Base-by-base conservation (phyloP, 2,329 filamentous ascomycete species). In the Nemania sp. region DNA sequence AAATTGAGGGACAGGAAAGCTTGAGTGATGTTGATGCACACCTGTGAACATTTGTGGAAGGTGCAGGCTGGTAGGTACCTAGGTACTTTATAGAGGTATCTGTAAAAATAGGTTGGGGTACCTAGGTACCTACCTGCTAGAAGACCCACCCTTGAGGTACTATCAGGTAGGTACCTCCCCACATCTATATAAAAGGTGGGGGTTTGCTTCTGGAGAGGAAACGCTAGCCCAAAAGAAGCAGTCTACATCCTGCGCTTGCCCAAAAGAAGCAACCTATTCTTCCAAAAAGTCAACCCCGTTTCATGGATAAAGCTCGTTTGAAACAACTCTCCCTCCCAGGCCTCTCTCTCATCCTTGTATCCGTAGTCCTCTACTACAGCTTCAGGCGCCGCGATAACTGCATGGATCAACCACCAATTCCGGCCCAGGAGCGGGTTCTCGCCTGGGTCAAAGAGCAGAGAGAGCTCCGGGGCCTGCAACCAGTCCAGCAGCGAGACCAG, bases 321-420 rank as follows among this genome's bases (percentile, higher is more conserved):
- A 12, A 60, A 37, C 34, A 39, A 57, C 51, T 13, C 43, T 2
- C 2, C 5, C 25, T 7, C 4, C 6, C 6, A 2, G 4, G 3
- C 10, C 32, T 13, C 10, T 20, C 3, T 11, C 11, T 17, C 17
- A 55, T 4, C 39, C 10, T 47, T 43, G 32, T 50, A 54, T 43
- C 4, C 42, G 48, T 42, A 13, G 32, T 25, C 2, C 25, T 7
- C 25, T 29, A 29, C 25, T 7, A 29, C 25, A n/a, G n/a, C n/a
- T 25, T 15, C 20, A 48, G 2, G 1, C 12, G 5, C 12, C 34
- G 34, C 40, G 60, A 60, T 63, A 59, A 12, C 12, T 63, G 45
- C 59, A 62, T 62, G 10, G 11, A 17, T 20, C 12, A 13, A 12
- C 45, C 51, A 49, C 35, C 45, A 32, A 17, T 34, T 4, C 21